Percentiles rank a stretch among this genome's conserved stretches.
Conservation (phyloP, 2,329 filamentous ascomycete species). For the Calonectria naviculata region DNA sequence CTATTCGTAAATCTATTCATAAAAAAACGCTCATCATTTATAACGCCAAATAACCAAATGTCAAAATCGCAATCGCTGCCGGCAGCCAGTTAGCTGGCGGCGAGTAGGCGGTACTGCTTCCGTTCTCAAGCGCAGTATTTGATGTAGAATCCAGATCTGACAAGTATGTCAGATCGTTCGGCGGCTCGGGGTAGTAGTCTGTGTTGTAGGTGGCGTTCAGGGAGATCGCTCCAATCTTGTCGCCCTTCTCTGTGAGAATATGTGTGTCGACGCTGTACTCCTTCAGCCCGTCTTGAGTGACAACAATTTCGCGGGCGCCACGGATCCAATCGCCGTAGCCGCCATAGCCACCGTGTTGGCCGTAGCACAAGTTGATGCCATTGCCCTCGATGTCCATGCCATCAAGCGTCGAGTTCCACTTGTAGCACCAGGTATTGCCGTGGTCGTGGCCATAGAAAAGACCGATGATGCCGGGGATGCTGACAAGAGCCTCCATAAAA, state of each 20-base stretch:
- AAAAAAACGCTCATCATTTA: background rate
- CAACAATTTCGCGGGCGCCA: slow-evolving; percentile 66
- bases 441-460: slow-evolving; percentile 77
- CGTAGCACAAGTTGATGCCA: slow-evolving; percentile 65
- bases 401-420: slow-evolving; percentile 54
- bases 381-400: slow-evolving; percentile 52
- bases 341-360: slow-evolving; percentile 76
- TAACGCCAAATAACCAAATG: background rate
- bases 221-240: slow-evolving; percentile 60
- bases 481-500: slow-evolving; percentile 72
- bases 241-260: slow-evolving; percentile 69
- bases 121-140: background rate
- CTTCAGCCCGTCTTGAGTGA: slow-evolving; percentile 55
- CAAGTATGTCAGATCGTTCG: slow-evolving; percentile 47
- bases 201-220: slow-evolving; percentile 70
- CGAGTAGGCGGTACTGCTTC: background rate
- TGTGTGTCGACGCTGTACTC: slow-evolving; percentile 64
- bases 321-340: slow-evolving; percentile 75
- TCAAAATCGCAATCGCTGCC: background rate
- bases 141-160: slow-evolving; percentile 31
- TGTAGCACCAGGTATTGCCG: slow-evolving; percentile 68
- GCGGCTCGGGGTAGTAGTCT: slow-evolving; percentile 63
- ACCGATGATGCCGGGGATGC: slow-evolving; percentile 65
- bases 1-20: background rate
- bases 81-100: background rate